Evolutionary conservation across 2,329 filamentous ascomycete species (phyloP).

Genomic region (Fusarium heterosporum): DNA sequence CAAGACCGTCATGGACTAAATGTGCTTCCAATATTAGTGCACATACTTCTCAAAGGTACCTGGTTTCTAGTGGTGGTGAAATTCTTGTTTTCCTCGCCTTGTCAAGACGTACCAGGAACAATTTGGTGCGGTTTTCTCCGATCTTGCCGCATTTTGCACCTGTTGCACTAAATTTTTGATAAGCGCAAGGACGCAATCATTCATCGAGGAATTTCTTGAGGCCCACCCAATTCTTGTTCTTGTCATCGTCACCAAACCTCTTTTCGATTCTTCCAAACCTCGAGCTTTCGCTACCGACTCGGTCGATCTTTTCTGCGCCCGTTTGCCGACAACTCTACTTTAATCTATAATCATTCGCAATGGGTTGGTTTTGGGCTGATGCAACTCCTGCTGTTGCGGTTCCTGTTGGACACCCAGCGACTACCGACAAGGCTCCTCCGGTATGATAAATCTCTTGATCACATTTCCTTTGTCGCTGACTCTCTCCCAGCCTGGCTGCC

Average conservation of each 20-base stretch:
- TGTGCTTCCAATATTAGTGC: too few relatives aligned
- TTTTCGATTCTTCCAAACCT: constrained; percentile 3
- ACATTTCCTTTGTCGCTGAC: constrained; percentile 37
- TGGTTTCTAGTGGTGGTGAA: neutral
- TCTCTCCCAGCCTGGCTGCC: constrained; percentile 61
- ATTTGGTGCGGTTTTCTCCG: constrained; percentile 33
- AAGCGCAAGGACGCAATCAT: constrained; percentile 21
- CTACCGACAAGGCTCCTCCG: constrained; percentile 49
- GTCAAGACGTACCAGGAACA: neutral
- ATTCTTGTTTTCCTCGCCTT: neutral
- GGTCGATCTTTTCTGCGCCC: neutral
- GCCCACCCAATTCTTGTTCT: constrained; percentile 21
- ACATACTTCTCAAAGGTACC: too few relatives aligned
- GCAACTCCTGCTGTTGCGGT: constrained; percentile 52
- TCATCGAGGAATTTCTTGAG: constrained; percentile 29
- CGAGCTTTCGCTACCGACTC: neutral
- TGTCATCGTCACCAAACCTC: constrained; percentile 29
- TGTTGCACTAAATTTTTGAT: constrained; percentile 31
- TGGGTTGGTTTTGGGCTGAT: constrained; percentile 76
- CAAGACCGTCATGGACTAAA: too few relatives aligned
- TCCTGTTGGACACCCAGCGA: constrained; percentile 51
- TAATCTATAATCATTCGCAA: constrained; percentile 46
- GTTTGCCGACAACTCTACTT: constrained; percentile 1
- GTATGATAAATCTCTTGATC: constrained; percentile 41
- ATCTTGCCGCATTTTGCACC: constrained; percentile 19